These are phyloP conservation scores for Metschnikowia cubensis DNA, from an alignment of 805 yeast genomes.

Conservation along the genomic window DNA sequence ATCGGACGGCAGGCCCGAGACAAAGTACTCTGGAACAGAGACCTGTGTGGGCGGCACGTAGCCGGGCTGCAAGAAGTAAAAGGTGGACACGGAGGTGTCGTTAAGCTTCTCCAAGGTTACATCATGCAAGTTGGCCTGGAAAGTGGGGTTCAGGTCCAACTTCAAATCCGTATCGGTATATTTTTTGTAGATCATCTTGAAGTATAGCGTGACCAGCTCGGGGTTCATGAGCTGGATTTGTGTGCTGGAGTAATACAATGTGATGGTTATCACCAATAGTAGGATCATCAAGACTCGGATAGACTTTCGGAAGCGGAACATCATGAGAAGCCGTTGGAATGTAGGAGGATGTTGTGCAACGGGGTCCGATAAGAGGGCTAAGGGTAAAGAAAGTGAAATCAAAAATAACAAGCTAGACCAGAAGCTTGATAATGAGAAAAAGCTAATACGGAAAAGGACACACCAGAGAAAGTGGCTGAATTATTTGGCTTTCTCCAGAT, in stretches of 20 bases:
- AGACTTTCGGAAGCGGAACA: constrained; percentile 1
- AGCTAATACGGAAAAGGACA: not conserved
- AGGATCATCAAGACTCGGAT: not conserved
- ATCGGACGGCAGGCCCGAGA: not conserved
- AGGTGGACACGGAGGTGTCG: not conserved
- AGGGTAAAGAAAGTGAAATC: not conserved
- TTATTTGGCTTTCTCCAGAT: not conserved
- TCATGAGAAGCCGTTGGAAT: not conserved
- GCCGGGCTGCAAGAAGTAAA: constrained; percentile 9
- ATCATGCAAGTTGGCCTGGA: not conserved
- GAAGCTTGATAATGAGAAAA: not conserved
- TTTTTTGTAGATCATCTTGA: constrained; percentile 1
- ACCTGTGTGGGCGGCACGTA: constrained; percentile 8
- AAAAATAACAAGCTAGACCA: not conserved
- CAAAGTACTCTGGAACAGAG: constrained; percentile 5
- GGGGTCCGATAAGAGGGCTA: not conserved
- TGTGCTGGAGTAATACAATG: not conserved
- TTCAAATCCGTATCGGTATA: not conserved
- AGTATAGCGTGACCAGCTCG: not conserved
- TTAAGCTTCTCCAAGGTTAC: constrained; percentile 6
- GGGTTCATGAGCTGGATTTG: not conserved
- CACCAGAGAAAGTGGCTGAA: not conserved
- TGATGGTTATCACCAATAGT: not conserved
- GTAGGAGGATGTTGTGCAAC: too few relatives aligned
- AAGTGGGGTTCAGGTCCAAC: constrained; percentile 5